Evolutionary conservation across 2,329 filamentous ascomycete genomes (phyloP).

Genomic region (Paecilomyces variotii): DNA sequence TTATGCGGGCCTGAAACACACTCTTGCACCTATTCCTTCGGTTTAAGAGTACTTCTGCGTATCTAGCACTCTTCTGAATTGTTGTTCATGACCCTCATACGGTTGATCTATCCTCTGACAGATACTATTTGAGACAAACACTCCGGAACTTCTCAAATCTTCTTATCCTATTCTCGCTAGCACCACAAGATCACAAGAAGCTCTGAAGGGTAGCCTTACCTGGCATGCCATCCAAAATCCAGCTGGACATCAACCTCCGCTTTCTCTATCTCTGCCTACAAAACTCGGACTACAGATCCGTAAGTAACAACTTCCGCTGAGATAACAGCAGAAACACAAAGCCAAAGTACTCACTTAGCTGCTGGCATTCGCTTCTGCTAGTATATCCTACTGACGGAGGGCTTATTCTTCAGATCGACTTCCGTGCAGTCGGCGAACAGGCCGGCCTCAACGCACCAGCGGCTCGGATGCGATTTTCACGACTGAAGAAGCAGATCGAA

Average conservation of each 20-base stretch:
- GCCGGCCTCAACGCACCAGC: slow-evolving; percentile 29
- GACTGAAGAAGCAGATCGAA: slow-evolving; percentile 22
- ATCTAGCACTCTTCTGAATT: not conserved
- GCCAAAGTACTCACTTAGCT: not conserved
- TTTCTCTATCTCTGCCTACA: slow-evolving; percentile 38
- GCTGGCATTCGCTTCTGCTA: not conserved
- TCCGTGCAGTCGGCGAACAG: slow-evolving; percentile 24
- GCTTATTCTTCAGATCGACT: slow-evolving; percentile 28
- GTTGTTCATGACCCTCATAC: not conserved
- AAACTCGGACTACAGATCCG: slow-evolving; percentile 30
- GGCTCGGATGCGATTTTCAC: slow-evolving; percentile 32
- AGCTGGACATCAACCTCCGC: slow-evolving; percentile 31
- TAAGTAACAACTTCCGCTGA: slow-evolving; percentile 13
- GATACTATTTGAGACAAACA: not conserved
- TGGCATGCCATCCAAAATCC: slow-evolving; percentile 30
- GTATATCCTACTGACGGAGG: not conserved
- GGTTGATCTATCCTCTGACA: not conserved
- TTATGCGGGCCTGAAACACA: not conserved
- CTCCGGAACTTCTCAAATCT: not conserved
- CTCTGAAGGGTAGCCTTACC: not conserved
- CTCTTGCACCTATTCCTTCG: not conserved
- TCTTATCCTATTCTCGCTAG: not conserved
- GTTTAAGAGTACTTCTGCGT: not conserved
- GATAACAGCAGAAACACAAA: not conserved
- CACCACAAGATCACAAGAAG: not conserved